These are phyloP conservation scores for Starmerella davenportii DNA, from an alignment of 805 yeast species.

Conservation along the genomic window DNA sequence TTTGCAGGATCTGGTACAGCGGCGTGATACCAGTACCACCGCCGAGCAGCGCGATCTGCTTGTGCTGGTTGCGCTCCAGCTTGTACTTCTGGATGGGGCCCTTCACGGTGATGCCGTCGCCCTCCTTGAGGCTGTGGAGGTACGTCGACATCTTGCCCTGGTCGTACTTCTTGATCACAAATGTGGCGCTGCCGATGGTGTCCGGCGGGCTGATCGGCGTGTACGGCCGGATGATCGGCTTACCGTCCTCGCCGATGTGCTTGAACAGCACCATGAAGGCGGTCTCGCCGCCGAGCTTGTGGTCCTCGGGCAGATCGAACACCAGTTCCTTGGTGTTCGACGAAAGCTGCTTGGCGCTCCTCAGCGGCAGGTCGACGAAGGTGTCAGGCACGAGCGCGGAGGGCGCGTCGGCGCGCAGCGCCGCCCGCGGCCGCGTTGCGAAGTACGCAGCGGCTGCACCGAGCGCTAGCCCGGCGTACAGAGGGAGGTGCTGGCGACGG, in stretches of 20 bases:
- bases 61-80: slow-evolving; percentile 72
- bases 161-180: slow-evolving; percentile 70
- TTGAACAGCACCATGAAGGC: slow-evolving; percentile 74
- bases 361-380: slow-evolving; percentile 22
- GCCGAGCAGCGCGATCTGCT: slow-evolving; percentile 65
- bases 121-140: slow-evolving; percentile 47
- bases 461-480: slow-evolving; percentile 25
- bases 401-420: slow-evolving; percentile 16
- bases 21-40: slow-evolving; percentile 98
- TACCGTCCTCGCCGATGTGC: slow-evolving; percentile 67
- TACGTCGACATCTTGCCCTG: slow-evolving; percentile 71
- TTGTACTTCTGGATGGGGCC: slow-evolving; percentile 89
- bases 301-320: slow-evolving; percentile 54
- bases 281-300: slow-evolving; percentile 54
- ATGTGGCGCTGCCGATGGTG: slow-evolving; percentile 54
- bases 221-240: slow-evolving; percentile 59
- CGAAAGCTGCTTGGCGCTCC: slow-evolving; percentile 14
- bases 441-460: slow-evolving; percentile 31
- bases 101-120: slow-evolving; percentile 75
- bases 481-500: slow-evolving; percentile 7
- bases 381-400: slow-evolving; percentile 18
- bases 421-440: slow-evolving; percentile 22
- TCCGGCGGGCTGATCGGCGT: slow-evolving; percentile 69
- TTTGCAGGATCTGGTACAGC: slow-evolving; percentile 67
- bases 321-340: slow-evolving; percentile 41